phyloP scores from a whole-genome alignment of 805 yeast species.

The Ogataea pini region DNA sequence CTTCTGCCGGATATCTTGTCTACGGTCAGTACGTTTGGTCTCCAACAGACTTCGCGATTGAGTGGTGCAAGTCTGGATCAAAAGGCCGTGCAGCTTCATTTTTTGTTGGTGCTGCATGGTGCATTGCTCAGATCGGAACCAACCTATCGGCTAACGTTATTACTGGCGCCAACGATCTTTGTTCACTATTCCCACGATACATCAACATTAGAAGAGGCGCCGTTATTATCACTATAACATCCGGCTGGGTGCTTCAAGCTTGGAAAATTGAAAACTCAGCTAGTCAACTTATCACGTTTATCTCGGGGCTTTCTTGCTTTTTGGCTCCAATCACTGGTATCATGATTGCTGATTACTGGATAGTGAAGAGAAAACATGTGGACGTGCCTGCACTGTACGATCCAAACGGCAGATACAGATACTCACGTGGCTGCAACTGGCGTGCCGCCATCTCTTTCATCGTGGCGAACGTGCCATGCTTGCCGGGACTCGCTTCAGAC shows the following conservation, averaged over 20 bases:
- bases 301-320: conserved; percentile 40
- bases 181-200: conserved; percentile 57
- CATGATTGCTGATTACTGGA: conserved; percentile 41
- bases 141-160: conserved; percentile 59
- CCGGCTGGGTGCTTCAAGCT: conserved; percentile 43
- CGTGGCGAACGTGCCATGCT: conserved; percentile 40
- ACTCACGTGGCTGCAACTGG: conserved; percentile 46
- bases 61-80: conserved; percentile 33
- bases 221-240: conserved; percentile 32
- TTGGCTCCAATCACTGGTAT: conserved; percentile 42
- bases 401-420: conserved; percentile 40
- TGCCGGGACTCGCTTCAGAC: conserved; percentile 40
- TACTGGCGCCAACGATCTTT: conserved; percentile 58
- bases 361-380: conserved; percentile 39
- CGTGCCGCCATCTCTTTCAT: conserved; percentile 42
- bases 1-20: conserved; percentile 39
- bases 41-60: conserved; percentile 41
- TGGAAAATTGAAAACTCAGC: conserved; percentile 42
- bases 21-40: conserved; percentile 47
- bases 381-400: conserved; percentile 38
- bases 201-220: conserved; percentile 60
- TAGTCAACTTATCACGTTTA: conserved; percentile 37
- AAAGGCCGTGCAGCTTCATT: conserved; percentile 24
- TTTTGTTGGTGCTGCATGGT: conserved; percentile 25
- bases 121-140: conserved; percentile 40